Conservation (phyloP, 2,329 filamentous ascomycete species). For the Fusarium virguliforme region DNA sequence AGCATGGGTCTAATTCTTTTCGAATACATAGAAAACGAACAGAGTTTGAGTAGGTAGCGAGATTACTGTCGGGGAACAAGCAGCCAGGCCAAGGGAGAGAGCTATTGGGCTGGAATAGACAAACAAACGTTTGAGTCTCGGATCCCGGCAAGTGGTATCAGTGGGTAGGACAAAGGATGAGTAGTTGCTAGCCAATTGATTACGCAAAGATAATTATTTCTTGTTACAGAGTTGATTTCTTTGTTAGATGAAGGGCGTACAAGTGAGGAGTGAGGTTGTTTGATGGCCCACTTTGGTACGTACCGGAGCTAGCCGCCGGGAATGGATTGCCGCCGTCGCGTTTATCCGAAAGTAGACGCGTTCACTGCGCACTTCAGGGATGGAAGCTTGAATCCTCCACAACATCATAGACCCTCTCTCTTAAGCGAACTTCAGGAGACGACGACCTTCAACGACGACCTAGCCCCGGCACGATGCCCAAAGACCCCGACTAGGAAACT, state of each 20-base stretch:
- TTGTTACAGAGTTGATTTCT: constrained; percentile 12
- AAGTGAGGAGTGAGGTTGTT: constrained; percentile 22
- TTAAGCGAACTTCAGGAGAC: constrained; percentile 44
- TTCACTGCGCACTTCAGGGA: constrained; percentile 29
- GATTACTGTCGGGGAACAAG: constrained; percentile 8
- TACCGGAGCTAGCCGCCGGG: constrained; percentile 38
- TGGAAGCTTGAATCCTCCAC: constrained; percentile 22
- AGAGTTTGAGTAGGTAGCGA: constrained; percentile 25
- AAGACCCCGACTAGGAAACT: constrained; percentile 38
- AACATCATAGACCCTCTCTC: constrained; percentile 23
- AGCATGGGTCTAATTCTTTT: constrained; percentile 17
- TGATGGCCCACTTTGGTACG: constrained; percentile 24
- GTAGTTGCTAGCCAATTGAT: constrained; percentile 7
- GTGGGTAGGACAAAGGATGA: not conserved
- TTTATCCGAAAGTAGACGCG: constrained; percentile 52
- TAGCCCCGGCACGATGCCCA: constrained; percentile 55
- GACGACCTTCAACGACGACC: constrained; percentile 20
- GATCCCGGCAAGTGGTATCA: not conserved
- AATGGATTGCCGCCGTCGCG: constrained; percentile 47
- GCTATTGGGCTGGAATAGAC: constrained; percentile 6
- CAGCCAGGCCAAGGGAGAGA: not conserved
- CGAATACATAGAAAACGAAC: constrained; percentile 27
- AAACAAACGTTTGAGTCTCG: constrained; percentile 3
- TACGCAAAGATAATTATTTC: constrained; percentile 5
- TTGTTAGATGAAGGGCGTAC: not conserved